Evolutionary conservation across 768 basidiomycete genomes (phyloP).

Genomic region (Termitomyces heimii): DNA sequence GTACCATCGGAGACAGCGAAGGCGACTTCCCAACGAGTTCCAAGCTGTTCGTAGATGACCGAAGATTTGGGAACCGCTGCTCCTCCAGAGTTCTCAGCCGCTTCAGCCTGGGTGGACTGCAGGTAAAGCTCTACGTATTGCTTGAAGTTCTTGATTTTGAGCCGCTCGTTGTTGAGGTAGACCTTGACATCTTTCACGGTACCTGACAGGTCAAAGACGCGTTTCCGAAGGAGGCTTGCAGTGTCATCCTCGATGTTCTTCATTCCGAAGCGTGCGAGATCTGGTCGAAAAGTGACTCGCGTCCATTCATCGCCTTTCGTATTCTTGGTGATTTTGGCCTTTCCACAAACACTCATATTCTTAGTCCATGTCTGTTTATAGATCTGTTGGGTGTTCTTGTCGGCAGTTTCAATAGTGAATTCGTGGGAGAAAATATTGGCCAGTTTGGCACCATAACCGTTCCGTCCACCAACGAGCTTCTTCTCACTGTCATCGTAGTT

Average conservation of each 20-base stretch:
- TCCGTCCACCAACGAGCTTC: conserved; percentile 96
- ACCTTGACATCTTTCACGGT: conserved; percentile 92
- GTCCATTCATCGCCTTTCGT: conserved; percentile 87
- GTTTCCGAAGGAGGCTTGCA: conserved; percentile 80
- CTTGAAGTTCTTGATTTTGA: conserved; percentile 95
- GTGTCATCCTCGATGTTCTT: conserved; percentile 87
- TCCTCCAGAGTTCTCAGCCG: conserved; percentile 68
- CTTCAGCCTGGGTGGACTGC: conserved; percentile 65
- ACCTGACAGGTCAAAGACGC: conserved; percentile 97
- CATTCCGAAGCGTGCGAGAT: conserved; percentile 92
- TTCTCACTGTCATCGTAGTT: conserved; percentile 99
- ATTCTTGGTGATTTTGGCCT: conserved; percentile 93
- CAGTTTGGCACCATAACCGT: conserved; percentile 97
- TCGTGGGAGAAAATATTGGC: conserved; percentile 97
- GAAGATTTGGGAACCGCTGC: conserved; percentile 71
- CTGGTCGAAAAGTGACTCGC: conserved; percentile 87
- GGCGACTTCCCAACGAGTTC: conserved; percentile 89
- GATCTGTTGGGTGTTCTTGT: conserved; percentile 79
- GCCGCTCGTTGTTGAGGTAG: conserved; percentile 82
- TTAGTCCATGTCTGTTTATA: conserved; percentile 93
- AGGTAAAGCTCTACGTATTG: conserved; percentile 95
- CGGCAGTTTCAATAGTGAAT: conserved; percentile 94
- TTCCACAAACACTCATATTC: conserved; percentile 87
- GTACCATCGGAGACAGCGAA: conserved; percentile 91
- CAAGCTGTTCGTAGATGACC: conserved; percentile 76